Evolutionary conservation across 2,329 filamentous ascomycete species (phyloP).

Genomic region (Fusarium multiceps): DNA sequence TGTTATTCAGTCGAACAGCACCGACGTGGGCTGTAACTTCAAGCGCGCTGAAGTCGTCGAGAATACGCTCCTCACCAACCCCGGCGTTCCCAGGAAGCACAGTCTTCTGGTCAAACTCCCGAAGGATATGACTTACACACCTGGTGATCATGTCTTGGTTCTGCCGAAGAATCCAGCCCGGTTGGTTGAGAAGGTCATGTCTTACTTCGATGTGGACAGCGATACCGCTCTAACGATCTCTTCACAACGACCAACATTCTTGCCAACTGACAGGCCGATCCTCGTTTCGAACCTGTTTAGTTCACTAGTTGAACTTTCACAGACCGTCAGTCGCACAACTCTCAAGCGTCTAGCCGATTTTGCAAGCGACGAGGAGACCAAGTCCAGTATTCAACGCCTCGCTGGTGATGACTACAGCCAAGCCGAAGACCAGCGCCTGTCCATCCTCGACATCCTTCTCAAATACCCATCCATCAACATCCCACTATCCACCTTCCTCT

Average conservation of each 20-base stretch:
- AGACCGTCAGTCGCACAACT: slow-evolving; percentile 75
- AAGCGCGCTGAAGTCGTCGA: slow-evolving; percentile 23
- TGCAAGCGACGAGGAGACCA: slow-evolving; percentile 59
- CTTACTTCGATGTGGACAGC: slow-evolving; percentile 74
- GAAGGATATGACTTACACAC: slow-evolving; percentile 70
- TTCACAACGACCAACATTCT: slow-evolving; percentile 59
- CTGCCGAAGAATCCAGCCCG: slow-evolving; percentile 75
- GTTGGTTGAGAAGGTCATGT: slow-evolving; percentile 71
- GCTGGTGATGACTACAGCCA: slow-evolving; percentile 60
- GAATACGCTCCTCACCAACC: slow-evolving; percentile 11
- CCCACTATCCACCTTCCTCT: slow-evolving; percentile 73
- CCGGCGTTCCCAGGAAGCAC: slow-evolving; percentile 59
- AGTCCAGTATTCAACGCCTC: slow-evolving; percentile 61
- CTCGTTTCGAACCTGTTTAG: slow-evolving; percentile 72
- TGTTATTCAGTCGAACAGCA: neutral
- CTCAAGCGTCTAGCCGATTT: slow-evolving; percentile 43
- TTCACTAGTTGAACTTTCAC: slow-evolving; percentile 77
- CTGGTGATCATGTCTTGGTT: slow-evolving; percentile 81
- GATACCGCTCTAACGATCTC: slow-evolving; percentile 73
- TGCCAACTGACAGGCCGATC: slow-evolving; percentile 67
- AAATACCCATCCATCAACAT: slow-evolving; percentile 68
- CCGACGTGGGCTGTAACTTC: slow-evolving; percentile 14
- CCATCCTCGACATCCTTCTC: slow-evolving; percentile 76
- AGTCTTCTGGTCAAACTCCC: slow-evolving; percentile 76
- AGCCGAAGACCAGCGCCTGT: slow-evolving; percentile 67